Base-by-base conservation (phyloP, 805 yeast species). In the Candida namnaoensis region DNA sequence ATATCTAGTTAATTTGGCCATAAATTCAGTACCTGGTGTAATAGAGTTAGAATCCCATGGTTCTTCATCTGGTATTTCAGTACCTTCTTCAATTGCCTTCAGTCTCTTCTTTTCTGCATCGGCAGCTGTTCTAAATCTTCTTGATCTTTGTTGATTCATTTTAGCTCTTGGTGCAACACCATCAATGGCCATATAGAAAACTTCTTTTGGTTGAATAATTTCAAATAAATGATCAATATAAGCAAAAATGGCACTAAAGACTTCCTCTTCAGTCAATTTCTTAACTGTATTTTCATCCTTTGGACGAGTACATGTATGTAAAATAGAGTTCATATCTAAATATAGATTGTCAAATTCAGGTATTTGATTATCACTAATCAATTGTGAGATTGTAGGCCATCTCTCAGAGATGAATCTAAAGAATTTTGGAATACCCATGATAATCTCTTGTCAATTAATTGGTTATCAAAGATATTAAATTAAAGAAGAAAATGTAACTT, bases 111-210 rank as follows among this genome's bases (percentile, higher is more conserved):
- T 78, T 58, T 91, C 95, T 2, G 96, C 96, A 56, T 91, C 98
- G 53, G 80, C 73, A 1, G 96, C 98, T 28, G 96, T 80, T 62
- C 96, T 73, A 62, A 91, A 91, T 66, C 99, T 79, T 71, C 99
- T 80, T 0, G 96, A 80, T 65, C 99, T 78, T 64, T 91, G 99
- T 64, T 91, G 98, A 60, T 91, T 91, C 96, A 91, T 90, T 58
- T 91, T 91, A 10, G 99, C 99, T 60, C 99, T 72, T 35, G 99
- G 99, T 0, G 99, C 99, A 40, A 91, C 98, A 59, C 99, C 99
- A 66, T 91, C 99, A 53, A 91, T 86, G 4, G 99, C 98, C 96
- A 91, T 88, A 59, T 83, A 90, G 52, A 91, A 86, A 12, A 82
- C 77, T 57, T 87, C 75, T 53, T 84, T 72, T 8, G 99, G 99